Base-by-base conservation (phyloP, 352 stramenopile species). In the Globisporangium abappressorium region DNA sequence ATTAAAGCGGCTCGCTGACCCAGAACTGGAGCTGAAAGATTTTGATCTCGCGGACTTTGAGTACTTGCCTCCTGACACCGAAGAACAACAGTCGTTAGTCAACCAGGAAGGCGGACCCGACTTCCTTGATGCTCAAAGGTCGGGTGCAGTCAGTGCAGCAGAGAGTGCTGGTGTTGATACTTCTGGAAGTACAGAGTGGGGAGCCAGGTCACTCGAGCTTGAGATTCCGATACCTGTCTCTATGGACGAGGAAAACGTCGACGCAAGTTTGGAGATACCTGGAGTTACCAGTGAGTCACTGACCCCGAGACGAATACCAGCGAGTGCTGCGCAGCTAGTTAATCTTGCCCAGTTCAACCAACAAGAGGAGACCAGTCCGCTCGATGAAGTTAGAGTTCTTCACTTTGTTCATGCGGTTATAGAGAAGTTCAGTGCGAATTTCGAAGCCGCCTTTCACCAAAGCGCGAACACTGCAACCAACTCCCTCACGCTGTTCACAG, bases 1-100 rank as follows among this genome's bases (percentile, higher is more conserved):
- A 20, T 18, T 14, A 20, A 34, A 61, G 15, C 46, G 0, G 1
- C 20, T 30, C 11, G 18, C 3, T 15, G 26, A 26, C 24, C 43
- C 22, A n/a, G 24, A 54, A 8, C 6, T 36, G 33, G 57, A 53
- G 18, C 11, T 55, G 36, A 24, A 3, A 20, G 41, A 38, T 3
- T 63, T 63, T 15, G 24, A 63, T 15, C 22, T 63, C 6, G 54
- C 36, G 11, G 57, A 54, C 5, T 64, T 64, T 64, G 38, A 64
- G 18, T 64, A 64, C 15, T 9, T 55, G 11, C 7, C 58, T 30
- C 4, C 0, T 20, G 28, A 28, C 3, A 41, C 34, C 14, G 30
- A 26, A 5, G 2, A 7, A 20, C 30, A 8, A 47, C 55, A 46
- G 20, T 6, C 18, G 30, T 33, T 33, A 28, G 33, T 24, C 28